phyloP scores from a whole-genome alignment of 2,329 filamentous ascomycete genomes.

The Zymoseptoria crescenta region DNA sequence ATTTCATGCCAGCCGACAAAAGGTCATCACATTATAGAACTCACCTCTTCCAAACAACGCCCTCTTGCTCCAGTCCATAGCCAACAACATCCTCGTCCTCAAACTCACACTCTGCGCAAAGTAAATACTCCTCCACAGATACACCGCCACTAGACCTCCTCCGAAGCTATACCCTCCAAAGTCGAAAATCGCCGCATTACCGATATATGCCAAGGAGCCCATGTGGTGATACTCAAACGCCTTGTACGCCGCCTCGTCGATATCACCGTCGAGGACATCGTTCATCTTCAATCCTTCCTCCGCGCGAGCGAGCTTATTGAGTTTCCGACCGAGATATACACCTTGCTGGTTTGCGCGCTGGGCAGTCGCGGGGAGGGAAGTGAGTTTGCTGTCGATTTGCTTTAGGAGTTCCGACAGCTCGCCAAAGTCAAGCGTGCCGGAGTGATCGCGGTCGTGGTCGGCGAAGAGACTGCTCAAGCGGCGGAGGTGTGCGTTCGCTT shows the following conservation, averaged over 20 bases:
- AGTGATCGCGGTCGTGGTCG: conserved; percentile 87
- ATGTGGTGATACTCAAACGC: conserved; percentile 92
- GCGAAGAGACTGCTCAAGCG: conserved; percentile 86
- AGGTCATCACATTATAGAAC: conserved; percentile 27
- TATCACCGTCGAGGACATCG: conserved; percentile 75
- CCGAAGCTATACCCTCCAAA: conserved; percentile 68
- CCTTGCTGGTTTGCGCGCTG: conserved; percentile 96
- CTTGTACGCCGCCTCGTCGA: conserved; percentile 87
- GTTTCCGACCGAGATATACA: conserved; percentile 82
- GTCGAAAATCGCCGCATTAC: conserved; percentile 94
- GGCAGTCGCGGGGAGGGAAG: conserved; percentile 86
- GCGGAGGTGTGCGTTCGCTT: conserved; percentile 77
- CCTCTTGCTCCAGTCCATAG: conserved; percentile 99
- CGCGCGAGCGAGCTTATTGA: conserved; percentile 80
- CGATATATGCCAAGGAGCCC: conserved; percentile 87
- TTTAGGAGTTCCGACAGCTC: conserved; percentile 81
- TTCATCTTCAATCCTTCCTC: conserved; percentile 70
- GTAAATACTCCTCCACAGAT: conserved; percentile 92
- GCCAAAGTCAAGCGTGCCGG: conserved; percentile 85
- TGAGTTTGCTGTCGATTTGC: conserved; percentile 92
- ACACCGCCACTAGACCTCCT: conserved; percentile 85
- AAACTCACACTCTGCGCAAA: conserved; percentile 97
- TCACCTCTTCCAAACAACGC: conserved; percentile 90
- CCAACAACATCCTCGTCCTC: conserved; percentile 75
- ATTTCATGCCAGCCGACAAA: not conserved